Evolutionary conservation across 331 rosid genomes (phyloP).

Genomic region (Acacia concinna): DNA sequence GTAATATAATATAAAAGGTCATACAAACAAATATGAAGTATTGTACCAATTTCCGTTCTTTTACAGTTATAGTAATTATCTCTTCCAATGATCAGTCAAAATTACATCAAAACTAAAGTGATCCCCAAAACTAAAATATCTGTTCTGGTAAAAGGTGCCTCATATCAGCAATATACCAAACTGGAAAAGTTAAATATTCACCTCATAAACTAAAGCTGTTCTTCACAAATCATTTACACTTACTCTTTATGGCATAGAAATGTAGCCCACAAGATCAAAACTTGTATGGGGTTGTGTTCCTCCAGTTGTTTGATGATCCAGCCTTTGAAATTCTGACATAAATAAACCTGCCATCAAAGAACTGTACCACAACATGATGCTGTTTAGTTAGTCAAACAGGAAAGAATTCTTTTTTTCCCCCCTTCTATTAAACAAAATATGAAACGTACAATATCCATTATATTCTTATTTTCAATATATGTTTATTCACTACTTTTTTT

Average conservation of each 20-base stretch:
- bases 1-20: background rate
- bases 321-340: slow-evolving; percentile 39
- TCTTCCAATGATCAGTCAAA: background rate
- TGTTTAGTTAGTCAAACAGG: background rate
- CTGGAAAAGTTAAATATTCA: background rate
- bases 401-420: background rate
- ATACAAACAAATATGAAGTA: background rate
- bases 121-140: no score
- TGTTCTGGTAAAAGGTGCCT: background rate
- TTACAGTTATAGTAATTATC: background rate
- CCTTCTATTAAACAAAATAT: background rate
- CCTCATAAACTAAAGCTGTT: slow-evolving; percentile 4
- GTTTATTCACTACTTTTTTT: background rate
- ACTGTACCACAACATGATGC: slow-evolving; percentile 33
- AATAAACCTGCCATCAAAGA: slow-evolving; percentile 54
- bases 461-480: background rate
- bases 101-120: background rate
- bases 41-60: background rate
- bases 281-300: slow-evolving; percentile 29
- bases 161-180: background rate
- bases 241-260: background rate
- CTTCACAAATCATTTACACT: background rate
- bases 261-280: slow-evolving; percentile 27
- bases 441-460: background rate
- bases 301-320: slow-evolving; percentile 26